Evolutionary conservation across 2,329 filamentous ascomycete genomes (phyloP), one percentile per base, ranked within the genome.

Genomic region (Aspergillus pseudoterreus): DNA sequence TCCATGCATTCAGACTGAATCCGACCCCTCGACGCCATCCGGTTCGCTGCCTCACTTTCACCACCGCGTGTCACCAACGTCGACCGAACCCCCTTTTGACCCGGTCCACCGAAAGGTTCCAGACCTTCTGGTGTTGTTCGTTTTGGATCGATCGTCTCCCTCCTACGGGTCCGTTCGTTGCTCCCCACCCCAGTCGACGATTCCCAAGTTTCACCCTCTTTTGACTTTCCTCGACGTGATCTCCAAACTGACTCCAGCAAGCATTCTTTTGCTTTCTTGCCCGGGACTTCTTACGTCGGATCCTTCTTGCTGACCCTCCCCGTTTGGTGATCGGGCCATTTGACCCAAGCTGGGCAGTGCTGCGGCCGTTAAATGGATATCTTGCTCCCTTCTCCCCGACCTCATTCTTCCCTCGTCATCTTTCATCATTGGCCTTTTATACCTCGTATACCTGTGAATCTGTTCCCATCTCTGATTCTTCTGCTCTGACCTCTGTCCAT

Each of bases 1-100:
- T n/a, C 39, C 33, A 9, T 24, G 17, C 45, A 43, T 46, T 48
- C 36, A 61, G 47, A 54, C 65, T 63, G 66, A 54, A 51, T 22
- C 19, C 6, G 6, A 39, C 46, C 9, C 15, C 35, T 56, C 55
- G 49, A 55, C 49, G 52, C 52, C 51, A 67, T 70, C 68, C 68
- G 68, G 65, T 68, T 71, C 64, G 67, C 64, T 64, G 67, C 68
- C 64, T 70, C 67, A 70, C 63, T 70, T 68, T 67, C 36, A 30
- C 15, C 15, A 8, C 14, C 8, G 35, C 35, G 35, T 38, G 19
- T 47, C 43, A 19, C 19, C 39, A 9, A 12, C 39, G 14, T 42
- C 11, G 39, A 42, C 19, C 15, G 19, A 21, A 17, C 35, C 35
- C 14, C 35, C 14, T 38, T n/a, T 38, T n/a, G 35, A 11, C 5